Evolutionary conservation across 2,329 filamentous ascomycete species (phyloP).

Genomic region (Aspergillus tanneri): DNA sequence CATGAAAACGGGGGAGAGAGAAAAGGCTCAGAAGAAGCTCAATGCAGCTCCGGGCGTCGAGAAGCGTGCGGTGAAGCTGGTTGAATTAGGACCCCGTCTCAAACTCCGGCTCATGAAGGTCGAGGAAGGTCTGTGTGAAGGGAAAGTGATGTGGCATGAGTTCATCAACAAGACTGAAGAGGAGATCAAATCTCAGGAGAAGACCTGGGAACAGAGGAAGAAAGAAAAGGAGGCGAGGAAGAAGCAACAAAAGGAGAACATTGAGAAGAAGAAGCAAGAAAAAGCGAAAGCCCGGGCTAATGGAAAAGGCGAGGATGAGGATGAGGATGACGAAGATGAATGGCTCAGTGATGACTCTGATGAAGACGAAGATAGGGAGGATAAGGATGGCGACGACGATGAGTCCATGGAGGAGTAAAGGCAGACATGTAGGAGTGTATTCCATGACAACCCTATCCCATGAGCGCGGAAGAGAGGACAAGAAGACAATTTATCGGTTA

Average conservation of each 20-base stretch:
- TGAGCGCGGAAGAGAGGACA: neutral
- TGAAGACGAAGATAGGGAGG: constrained; percentile 46
- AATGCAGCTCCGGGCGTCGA: constrained; percentile 59
- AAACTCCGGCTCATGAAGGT: constrained; percentile 88
- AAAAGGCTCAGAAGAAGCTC: constrained; percentile 46
- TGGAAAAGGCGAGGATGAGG: constrained; percentile 44
- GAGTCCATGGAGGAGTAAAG: constrained; percentile 44
- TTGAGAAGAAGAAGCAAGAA: constrained; percentile 77
- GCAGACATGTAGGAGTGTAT: too few species aligned
- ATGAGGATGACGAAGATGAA: constrained; percentile 53
- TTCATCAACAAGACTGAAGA: constrained; percentile 80
- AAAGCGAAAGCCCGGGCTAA: constrained; percentile 51
- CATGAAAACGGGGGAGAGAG: constrained; percentile 44
- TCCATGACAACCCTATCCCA: too few species aligned
- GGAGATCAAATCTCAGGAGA: constrained; percentile 76
- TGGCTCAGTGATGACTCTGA: constrained; percentile 55
- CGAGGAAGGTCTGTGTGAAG: constrained; percentile 85
- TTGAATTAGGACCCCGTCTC: constrained; percentile 90
- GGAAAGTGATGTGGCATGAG: constrained; percentile 97
- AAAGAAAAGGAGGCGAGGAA: constrained; percentile 80
- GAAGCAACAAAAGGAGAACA: constrained; percentile 82
- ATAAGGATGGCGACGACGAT: constrained; percentile 28
- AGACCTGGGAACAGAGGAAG: constrained; percentile 73
- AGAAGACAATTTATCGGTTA: neutral
- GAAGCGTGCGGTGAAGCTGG: constrained; percentile 83